phyloP scores from a whole-genome alignment of 2,329 filamentous ascomycete species.

The Alternaria novae-zelandiae region DNA sequence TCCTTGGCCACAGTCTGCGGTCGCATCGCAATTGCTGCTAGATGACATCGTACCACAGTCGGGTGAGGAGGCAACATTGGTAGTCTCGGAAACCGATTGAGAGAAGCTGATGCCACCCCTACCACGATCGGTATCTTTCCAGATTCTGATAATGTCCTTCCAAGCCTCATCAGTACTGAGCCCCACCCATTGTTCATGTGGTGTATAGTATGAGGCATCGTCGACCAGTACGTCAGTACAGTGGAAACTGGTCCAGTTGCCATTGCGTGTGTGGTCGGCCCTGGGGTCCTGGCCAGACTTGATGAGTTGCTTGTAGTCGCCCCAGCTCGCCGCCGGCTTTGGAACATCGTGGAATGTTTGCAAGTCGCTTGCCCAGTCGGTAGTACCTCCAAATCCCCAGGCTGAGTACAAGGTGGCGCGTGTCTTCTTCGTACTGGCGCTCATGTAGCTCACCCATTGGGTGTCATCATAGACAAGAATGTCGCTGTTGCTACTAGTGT shows the following conservation, averaged over 20 bases:
- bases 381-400: slow-evolving; percentile 41
- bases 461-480: slow-evolving; percentile 20
- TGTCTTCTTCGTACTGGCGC: slow-evolving; percentile 23
- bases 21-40: background rate
- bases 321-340: background rate
- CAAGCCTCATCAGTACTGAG: slow-evolving; percentile 1
- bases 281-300: background rate
- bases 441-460: slow-evolving; percentile 32
- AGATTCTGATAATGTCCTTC: slow-evolving; percentile 3
- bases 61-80: background rate
- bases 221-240: background rate
- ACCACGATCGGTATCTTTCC: slow-evolving; percentile 2
- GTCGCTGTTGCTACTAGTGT: background rate
- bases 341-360: background rate
- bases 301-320: background rate
- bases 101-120: background rate
- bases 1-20: background rate
- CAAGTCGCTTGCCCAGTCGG: slow-evolving; percentile 49
- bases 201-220: background rate
- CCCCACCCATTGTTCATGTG: background rate
- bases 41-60: background rate
- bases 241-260: background rate
- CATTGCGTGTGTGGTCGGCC: slow-evolving; percentile 2
- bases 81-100: background rate
- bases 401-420: slow-evolving; percentile 23